Conservation (phyloP, 2,329 filamentous ascomycete genomes). For the Aspergillus fumigatus region DNA sequence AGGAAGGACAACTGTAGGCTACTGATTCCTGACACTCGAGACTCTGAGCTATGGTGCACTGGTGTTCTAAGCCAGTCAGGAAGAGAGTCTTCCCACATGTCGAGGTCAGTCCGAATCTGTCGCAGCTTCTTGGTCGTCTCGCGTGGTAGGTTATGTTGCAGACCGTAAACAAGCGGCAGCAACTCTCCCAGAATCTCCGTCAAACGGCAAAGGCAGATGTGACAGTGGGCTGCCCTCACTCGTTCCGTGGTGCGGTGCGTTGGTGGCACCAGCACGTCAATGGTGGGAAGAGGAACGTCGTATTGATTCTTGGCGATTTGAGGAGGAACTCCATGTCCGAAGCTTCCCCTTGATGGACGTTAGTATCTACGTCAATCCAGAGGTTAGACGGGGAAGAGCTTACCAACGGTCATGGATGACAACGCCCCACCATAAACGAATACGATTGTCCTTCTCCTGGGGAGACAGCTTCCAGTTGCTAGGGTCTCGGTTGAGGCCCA, state of each 20-base stretch:
- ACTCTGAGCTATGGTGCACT: conserved; percentile 23
- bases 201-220: conserved; percentile 50
- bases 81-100: conserved; percentile 43
- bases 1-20: conserved; percentile 44
- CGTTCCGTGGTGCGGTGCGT: conserved; percentile 37
- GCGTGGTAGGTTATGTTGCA: conserved; percentile 40
- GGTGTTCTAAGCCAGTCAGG: conserved; percentile 40
- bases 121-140: conserved; percentile 44
- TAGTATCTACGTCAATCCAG: conserved; percentile 4
- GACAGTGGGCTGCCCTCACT: conserved; percentile 46
- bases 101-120: conserved; percentile 43
- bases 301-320: conserved; percentile 51
- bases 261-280: conserved; percentile 38
- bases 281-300: conserved; percentile 51
- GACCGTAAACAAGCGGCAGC: conserved; percentile 43
- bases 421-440: conserved; percentile 55
- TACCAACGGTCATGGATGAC: conserved; percentile 54
- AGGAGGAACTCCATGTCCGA: conserved; percentile 53
- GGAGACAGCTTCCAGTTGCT: conserved; percentile 49
- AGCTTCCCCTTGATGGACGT: conserved; percentile 44
- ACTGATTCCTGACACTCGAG: conserved; percentile 38
- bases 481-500: conserved; percentile 53
- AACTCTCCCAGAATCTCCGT: conserved; percentile 45
- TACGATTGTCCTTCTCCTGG: conserved; percentile 49
- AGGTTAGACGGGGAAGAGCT: conserved; percentile 1